Evolutionary conservation across 257 asterid species (phyloP), one percentile per base, ranked within the genome.

Genomic region (Osmanthus fragrans): DNA sequence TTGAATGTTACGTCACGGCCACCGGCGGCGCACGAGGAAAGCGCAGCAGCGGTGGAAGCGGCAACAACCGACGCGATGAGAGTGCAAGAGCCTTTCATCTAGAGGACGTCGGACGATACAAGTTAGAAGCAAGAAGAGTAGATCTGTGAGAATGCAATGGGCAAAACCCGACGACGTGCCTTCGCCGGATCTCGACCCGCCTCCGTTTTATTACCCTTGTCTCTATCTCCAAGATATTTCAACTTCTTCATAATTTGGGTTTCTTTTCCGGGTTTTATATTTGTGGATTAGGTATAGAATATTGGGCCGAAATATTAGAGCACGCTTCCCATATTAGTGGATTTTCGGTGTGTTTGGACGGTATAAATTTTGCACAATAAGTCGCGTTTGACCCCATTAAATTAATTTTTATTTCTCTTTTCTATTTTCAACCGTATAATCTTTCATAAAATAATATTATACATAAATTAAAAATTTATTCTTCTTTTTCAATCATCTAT

Each of bases 181-280:
- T 63, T 74, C 90, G 88, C 83, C 88, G 90, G 89, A 81, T 82
- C 82, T 83, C 92, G 83, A 83, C 84, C 70, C 58, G 3, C 65
- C 32, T 30, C 65, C 77, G 33, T 45, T 19, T 33, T 64, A 0
- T 39, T 29, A n/a, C 72, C 54, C 67, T 12, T 71, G 21, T 40
- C 15, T 37, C 45, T 25, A 3, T 10, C 47, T 40, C 13, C 34
- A 12, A 34, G 4, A 58, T 56, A 56, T 56, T 56, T 18, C 6
- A 54, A 37, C 64, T 19, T 7, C 63, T 51, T 51, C 63, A 19
- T 63, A 32, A 23, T 9, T 63, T 12, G 69, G 36, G 18, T 63
- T 25, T 63, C 54, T 39, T 29, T 23, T 37, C 18, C 19, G 3
- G 74, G 5, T 58, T 58, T 58, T 58, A 58, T 58, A 58, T 2